These are phyloP conservation scores for Tulasnella sp. DNA, from an alignment of 768 basidiomycete species.

Conservation along the genomic window DNA sequence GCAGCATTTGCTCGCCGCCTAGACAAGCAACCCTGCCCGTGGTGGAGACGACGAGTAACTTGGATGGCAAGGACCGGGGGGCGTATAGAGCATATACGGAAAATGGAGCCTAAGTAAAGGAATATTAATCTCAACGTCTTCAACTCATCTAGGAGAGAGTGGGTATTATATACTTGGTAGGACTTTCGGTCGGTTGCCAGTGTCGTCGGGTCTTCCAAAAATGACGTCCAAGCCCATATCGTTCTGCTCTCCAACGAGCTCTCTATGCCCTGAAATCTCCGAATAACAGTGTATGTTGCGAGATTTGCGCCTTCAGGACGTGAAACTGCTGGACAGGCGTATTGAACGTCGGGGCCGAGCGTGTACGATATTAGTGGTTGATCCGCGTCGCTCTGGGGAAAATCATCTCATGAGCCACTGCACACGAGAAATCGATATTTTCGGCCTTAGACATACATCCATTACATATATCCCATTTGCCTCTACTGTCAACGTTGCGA, in stretches of 20 bases:
- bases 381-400: constrained; percentile 43
- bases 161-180: neutral
- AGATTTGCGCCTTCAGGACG: constrained; percentile 39
- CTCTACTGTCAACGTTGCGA: constrained; percentile 59
- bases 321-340: constrained; percentile 58
- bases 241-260: constrained; percentile 47
- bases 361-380: constrained; percentile 68
- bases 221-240: constrained; percentile 62
- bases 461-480: constrained; percentile 72
- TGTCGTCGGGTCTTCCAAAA: constrained; percentile 27
- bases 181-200: constrained; percentile 7
- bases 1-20: constrained; percentile 37
- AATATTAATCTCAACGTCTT: neutral
- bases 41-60: constrained; percentile 39
- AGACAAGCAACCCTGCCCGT: constrained; percentile 39
- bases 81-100: constrained; percentile 36
- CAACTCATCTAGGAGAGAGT: neutral
- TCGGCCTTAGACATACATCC: constrained; percentile 50
- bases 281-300: constrained; percentile 56
- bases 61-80: constrained; percentile 36
- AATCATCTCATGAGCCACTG: constrained; percentile 20
- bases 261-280: constrained; percentile 47
- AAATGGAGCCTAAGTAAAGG: constrained; percentile 39
- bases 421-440: constrained; percentile 23
- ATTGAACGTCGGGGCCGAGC: constrained; percentile 60